phyloP scores from a whole-genome alignment of 352 stramenopile genomes.

The Globisporangium paddicum region DNA sequence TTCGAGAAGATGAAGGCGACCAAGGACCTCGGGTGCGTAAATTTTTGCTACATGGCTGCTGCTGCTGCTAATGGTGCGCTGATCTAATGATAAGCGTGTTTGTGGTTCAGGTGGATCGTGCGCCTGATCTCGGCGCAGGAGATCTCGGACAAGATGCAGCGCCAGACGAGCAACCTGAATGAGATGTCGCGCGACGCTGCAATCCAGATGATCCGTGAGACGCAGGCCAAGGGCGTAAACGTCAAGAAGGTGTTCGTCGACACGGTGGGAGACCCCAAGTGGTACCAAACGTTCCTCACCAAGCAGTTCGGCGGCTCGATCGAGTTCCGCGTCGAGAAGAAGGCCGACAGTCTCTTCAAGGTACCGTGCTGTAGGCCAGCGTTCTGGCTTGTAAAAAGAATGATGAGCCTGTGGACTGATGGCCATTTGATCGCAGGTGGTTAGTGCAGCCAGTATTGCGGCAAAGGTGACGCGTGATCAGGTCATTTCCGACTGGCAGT shows the following conservation, averaged over 20 bases:
- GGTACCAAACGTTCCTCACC: constrained; percentile 91
- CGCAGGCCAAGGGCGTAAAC: constrained; percentile 82
- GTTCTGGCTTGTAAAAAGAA: not conserved
- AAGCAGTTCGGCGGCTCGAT: constrained; percentile 88
- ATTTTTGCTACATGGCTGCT: not conserved
- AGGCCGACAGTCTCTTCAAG: constrained; percentile 95
- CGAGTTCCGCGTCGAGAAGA: constrained; percentile 94
- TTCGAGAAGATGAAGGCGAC: constrained; percentile 88
- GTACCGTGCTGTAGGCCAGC: constrained; percentile 14
- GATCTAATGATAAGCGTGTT: not conserved
- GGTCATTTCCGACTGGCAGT: constrained; percentile 88
- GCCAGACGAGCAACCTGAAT: constrained; percentile 89
- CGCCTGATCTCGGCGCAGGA: constrained; percentile 89
- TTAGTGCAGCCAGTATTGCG: constrained; percentile 90
- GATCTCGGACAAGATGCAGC: constrained; percentile 95
- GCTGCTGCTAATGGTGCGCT: not conserved
- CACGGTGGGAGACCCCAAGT: constrained; percentile 90
- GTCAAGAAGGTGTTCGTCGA: constrained; percentile 93
- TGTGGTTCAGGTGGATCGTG: constrained; percentile 74
- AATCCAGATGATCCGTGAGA: constrained; percentile 91
- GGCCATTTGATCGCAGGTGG: constrained; percentile 53
- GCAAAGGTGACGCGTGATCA: constrained; percentile 93
- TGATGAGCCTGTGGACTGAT: not conserved
- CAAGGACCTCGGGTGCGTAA: constrained; percentile 47
- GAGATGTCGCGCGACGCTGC: constrained; percentile 92